phyloP scores from a whole-genome alignment of 2,329 filamentous ascomycete genomes.

The Neodidymelliopsis sp. region DNA sequence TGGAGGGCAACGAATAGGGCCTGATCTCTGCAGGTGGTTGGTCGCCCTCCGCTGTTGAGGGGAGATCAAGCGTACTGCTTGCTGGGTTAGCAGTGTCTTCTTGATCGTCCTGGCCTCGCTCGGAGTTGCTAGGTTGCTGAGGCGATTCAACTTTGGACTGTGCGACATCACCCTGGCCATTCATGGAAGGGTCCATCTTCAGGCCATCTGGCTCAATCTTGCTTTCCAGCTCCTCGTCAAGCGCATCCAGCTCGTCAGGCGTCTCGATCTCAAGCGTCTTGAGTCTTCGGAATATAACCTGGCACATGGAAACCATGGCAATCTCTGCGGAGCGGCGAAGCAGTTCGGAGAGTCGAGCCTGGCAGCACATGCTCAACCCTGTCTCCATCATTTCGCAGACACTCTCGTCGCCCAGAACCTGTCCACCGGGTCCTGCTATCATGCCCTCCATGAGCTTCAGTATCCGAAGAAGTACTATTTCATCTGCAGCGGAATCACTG shows the following conservation, averaged over 20 bases:
- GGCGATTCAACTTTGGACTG: slow-evolving; percentile 46
- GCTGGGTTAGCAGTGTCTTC: slow-evolving; percentile 50
- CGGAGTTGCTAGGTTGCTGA: slow-evolving; percentile 42
- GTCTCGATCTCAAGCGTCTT: slow-evolving; percentile 84
- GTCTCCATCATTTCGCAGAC: slow-evolving; percentile 99
- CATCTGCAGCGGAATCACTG: slow-evolving; percentile 91
- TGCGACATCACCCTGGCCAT: slow-evolving; percentile 63
- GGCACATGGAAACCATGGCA: slow-evolving; percentile 98
- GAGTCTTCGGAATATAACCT: slow-evolving; percentile 94
- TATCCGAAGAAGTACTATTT: slow-evolving; percentile 93
- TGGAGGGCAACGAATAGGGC: slow-evolving; percentile 93
- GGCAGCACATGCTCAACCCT: slow-evolving; percentile 95
- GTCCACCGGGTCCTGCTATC: slow-evolving; percentile 90
- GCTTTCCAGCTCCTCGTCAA: slow-evolving; percentile 71
- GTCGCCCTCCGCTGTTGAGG: slow-evolving; percentile 52
- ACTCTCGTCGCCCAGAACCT: slow-evolving; percentile 95
- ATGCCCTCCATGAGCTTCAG: slow-evolving; percentile 98
- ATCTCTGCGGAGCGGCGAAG: slow-evolving; percentile 91
- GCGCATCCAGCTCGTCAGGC: slow-evolving; percentile 68
- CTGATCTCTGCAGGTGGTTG: slow-evolving; percentile 67
- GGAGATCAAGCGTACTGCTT: slow-evolving; percentile 54
- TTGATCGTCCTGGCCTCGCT: slow-evolving; percentile 45
- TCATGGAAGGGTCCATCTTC: slow-evolving; percentile 82
- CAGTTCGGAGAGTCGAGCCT: slow-evolving; percentile 88
- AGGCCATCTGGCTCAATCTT: slow-evolving; percentile 71